Evolutionary conservation across 805 yeast genomes (phyloP).

Genomic region (Tetrapisispora pingtungensis): DNA sequence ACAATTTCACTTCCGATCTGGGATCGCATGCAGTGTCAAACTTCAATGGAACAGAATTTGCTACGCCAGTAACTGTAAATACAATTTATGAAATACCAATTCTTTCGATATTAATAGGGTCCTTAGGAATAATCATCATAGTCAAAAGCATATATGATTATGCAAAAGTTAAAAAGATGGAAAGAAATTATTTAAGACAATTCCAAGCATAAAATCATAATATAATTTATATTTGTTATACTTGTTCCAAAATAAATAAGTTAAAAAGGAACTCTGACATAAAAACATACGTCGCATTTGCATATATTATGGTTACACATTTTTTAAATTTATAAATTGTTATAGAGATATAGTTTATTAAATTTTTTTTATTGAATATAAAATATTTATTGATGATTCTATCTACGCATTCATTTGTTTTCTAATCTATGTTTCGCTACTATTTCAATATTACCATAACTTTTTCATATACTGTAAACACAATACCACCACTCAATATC

Average conservation of each 20-base stretch:
- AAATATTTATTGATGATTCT: too few species aligned
- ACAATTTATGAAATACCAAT: conserved; percentile 33
- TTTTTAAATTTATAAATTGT: too few species aligned
- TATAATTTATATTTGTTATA: too few species aligned
- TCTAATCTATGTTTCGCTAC: not conserved
- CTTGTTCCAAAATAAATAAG: too few species aligned
- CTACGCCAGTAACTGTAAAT: conserved; percentile 2
- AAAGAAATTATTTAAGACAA: conserved; percentile 31
- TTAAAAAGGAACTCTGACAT: too few species aligned
- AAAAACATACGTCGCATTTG: too few species aligned
- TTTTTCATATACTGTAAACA: conserved; percentile 91
- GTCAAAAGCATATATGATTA: conserved; percentile 67
- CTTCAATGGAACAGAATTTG: conserved; percentile 10
- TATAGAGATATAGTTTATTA: too few species aligned
- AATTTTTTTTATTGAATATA: too few species aligned
- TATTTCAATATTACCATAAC: conserved; percentile 41
- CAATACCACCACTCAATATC: conserved; percentile 92
- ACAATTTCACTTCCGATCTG: conserved; percentile 22
- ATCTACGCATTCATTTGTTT: too few species aligned
- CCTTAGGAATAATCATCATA: conserved; percentile 58
- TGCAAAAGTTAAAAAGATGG: conserved; percentile 64
- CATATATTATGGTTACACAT: too few species aligned
- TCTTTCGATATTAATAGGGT: conserved; percentile 52
- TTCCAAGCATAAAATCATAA: conserved; percentile 7
- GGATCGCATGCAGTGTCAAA: conserved; percentile 18